Evolutionary conservation across 2,329 filamentous ascomycete species (phyloP).

Genomic region (Capronia americana): DNA sequence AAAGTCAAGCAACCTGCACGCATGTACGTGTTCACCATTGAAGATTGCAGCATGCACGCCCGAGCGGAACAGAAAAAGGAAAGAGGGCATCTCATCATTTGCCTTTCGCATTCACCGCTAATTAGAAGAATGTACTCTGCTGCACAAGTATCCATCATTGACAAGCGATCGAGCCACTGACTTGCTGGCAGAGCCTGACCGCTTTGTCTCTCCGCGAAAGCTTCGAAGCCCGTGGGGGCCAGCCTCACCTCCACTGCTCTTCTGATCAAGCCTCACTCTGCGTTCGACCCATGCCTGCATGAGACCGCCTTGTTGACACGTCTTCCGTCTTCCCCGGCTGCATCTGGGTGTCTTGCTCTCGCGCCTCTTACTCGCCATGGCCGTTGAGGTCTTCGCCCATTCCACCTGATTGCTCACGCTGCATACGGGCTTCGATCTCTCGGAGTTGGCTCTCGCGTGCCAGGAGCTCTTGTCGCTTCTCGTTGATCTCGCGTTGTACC

Average conservation of each 20-base stretch:
- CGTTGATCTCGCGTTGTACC: constrained; percentile 99
- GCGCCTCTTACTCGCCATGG: constrained; percentile 38
- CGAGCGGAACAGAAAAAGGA: constrained; percentile 12
- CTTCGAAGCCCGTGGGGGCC: constrained; percentile 3
- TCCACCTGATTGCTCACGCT: constrained; percentile 72
- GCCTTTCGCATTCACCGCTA: constrained; percentile 30
- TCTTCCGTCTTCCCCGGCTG: constrained; percentile 13
- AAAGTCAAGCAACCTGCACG: neutral
- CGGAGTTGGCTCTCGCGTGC: constrained; percentile 97
- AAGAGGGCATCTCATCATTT: constrained; percentile 26
- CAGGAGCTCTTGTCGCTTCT: constrained; percentile 98
- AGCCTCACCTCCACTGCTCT: constrained; percentile 24
- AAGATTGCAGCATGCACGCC: neutral
- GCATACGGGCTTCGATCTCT: constrained; percentile 98
- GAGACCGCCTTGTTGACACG: constrained; percentile 26
- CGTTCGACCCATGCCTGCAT: constrained; percentile 36
- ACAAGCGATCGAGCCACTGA: constrained; percentile 27
- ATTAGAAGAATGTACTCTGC: constrained; percentile 38
- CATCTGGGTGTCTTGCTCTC: neutral
- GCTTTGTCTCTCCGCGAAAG: constrained; percentile 15
- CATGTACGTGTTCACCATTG: neutral
- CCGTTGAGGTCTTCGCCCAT: constrained; percentile 44
- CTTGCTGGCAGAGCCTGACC: constrained; percentile 16
- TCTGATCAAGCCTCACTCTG: constrained; percentile 21
- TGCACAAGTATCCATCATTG: constrained; percentile 23